These are phyloP conservation scores for Syzygium aqueum DNA, from an alignment of 345 rosid genomes.

Conservation along the genomic window DNA sequence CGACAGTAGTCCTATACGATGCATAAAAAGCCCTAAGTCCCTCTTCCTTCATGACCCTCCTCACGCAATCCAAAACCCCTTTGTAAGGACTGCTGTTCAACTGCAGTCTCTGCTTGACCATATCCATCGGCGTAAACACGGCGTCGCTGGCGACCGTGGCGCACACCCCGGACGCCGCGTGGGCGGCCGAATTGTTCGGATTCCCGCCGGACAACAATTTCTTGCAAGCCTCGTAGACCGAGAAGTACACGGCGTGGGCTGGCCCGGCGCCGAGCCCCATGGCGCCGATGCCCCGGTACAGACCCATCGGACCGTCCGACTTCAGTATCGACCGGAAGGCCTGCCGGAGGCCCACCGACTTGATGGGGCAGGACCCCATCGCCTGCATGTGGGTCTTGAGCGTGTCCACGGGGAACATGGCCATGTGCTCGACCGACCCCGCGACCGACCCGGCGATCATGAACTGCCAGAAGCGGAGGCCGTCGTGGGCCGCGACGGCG, in stretches of 20 bases:
- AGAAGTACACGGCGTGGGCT: constrained; percentile 95
- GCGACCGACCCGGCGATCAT: constrained; percentile 97
- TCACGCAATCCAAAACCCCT: constrained; percentile 77
- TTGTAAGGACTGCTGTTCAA: constrained; percentile 39
- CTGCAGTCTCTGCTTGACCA: constrained; percentile 97
- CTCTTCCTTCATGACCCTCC: constrained; percentile 68
- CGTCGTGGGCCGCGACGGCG: constrained; percentile 20
- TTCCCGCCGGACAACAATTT: constrained; percentile 53
- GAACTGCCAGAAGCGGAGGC: constrained; percentile 84
- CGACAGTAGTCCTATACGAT: constrained; percentile 85
- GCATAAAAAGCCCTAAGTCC: constrained; percentile 85
- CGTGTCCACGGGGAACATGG: constrained; percentile 98
- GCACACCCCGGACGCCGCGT: constrained; percentile 79
- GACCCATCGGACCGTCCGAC: constrained; percentile 57
- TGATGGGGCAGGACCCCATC: constrained; percentile 81
- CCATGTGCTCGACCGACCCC: constrained; percentile 92
- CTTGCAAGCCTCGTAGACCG: constrained; percentile 76
- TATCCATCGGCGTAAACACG: constrained; percentile 93
- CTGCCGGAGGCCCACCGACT: constrained; percentile 62
- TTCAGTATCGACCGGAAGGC: constrained; percentile 69
- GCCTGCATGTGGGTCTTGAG: constrained; percentile 98
- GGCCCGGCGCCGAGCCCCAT: constrained; percentile 99
- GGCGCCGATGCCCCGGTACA: constrained; percentile 92
- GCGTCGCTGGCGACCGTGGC: constrained; percentile 95
- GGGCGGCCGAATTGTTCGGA: constrained; percentile 68